These are phyloP conservation scores for Cucurbita moschata DNA, from an alignment of 306 rosid species.

Conservation along the genomic window DNA sequence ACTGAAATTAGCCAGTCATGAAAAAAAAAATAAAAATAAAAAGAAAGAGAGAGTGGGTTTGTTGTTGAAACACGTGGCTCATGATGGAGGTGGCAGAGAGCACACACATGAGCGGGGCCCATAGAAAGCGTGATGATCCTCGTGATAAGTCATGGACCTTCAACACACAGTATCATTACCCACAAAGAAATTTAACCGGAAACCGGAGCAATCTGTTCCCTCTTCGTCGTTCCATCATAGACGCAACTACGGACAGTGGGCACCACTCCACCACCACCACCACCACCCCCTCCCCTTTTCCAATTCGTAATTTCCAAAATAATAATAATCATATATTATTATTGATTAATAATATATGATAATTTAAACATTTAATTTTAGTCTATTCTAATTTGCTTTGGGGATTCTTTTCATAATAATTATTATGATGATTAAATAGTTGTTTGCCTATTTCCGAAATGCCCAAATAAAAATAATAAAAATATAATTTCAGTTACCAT, in stretches of 20 bases:
- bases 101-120: background rate
- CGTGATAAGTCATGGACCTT: constrained; percentile 4
- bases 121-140: constrained; percentile 3
- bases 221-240: background rate
- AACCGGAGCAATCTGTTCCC: background rate
- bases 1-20: background rate
- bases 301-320: background rate
- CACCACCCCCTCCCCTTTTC: background rate
- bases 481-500: too few relatives aligned
- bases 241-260: background rate
- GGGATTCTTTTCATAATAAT: background rate
- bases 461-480: background rate
- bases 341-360: background rate
- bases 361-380: background rate
- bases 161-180: background rate
- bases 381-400: background rate
- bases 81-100: constrained; percentile 4
- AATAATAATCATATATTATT: too few relatives aligned
- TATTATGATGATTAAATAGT: background rate
- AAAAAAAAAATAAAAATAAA: background rate
- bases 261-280: background rate
- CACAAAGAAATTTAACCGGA: background rate
- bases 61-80: constrained; percentile 5
- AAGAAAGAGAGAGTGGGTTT: background rate
- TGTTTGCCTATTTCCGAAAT: background rate